Evolutionary conservation across 2,329 filamentous ascomycete species (phyloP).

Genomic region (Coniochaeta prunicola): DNA sequence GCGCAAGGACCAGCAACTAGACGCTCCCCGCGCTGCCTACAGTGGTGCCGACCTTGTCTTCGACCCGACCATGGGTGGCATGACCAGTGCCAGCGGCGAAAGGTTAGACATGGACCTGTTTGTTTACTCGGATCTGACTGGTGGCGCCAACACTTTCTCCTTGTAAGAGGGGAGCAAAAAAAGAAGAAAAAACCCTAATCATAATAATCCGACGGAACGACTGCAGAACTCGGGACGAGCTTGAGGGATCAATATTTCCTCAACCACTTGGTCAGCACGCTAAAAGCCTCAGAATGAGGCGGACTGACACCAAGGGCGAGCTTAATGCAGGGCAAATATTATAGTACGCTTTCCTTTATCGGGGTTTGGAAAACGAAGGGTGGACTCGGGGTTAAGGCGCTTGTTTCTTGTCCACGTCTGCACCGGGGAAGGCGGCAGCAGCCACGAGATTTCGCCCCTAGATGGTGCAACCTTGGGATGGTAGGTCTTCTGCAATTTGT

Average conservation of each 20-base stretch:
- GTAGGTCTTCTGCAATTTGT: not conserved
- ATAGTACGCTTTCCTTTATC: not conserved
- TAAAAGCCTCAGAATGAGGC: not conserved
- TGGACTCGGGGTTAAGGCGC: not conserved
- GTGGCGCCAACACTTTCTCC: constrained; percentile 7
- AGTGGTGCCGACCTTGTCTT: constrained; percentile 10
- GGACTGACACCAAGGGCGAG: not conserved
- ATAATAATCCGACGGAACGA: not conserved
- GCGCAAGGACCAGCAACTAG: constrained; percentile 17
- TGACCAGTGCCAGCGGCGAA: constrained; percentile 11
- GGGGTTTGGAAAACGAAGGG: not conserved
- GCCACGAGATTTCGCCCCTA: not conserved
- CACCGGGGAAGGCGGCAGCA: not conserved
- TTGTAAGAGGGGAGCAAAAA: no score
- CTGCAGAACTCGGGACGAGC: not conserved
- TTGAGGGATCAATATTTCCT: not conserved
- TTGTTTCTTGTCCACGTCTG: not conserved
- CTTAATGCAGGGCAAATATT: not conserved
- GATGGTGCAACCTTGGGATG: not conserved
- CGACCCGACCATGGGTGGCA: constrained; percentile 10
- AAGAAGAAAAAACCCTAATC: no score
- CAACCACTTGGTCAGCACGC: not conserved
- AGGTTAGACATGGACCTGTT: constrained; percentile 21
- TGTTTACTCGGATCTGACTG: constrained; percentile 20
- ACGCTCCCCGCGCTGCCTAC: constrained; percentile 8